Evolutionary conservation across 176 grass and related monocot species (phyloP).

Genomic region (Aegilops sharonensis): DNA sequence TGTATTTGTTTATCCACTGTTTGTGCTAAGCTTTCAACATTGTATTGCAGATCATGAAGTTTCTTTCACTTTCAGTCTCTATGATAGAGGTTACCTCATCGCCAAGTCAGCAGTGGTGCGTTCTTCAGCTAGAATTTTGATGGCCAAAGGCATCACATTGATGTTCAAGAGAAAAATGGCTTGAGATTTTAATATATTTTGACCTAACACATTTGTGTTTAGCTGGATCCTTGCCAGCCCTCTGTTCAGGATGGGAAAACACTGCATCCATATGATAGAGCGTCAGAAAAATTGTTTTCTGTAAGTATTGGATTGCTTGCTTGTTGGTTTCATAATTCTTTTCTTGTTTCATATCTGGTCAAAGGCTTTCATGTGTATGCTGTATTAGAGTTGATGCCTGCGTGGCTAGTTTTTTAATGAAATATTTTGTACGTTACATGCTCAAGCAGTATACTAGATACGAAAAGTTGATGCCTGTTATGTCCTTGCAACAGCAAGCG

Average conservation of each 20-base stretch:
- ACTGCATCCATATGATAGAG: constrained; percentile 96
- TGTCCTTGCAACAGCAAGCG: background rate
- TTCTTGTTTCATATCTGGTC: constrained; percentile 8
- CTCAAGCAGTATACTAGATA: background rate
- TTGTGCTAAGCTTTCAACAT: constrained; percentile 31
- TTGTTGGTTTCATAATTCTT: constrained; percentile 4
- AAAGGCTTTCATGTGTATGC: background rate
- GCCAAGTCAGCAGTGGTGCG: constrained; percentile 71
- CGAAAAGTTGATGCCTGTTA: constrained; percentile 1
- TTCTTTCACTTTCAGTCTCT: constrained; percentile 93
- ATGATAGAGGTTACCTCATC: constrained; percentile 80
- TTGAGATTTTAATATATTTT: constrained; percentile 17
- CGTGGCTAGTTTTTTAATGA: constrained; percentile 11
- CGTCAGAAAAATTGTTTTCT: constrained; percentile 82
- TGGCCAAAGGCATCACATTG: constrained; percentile 9
- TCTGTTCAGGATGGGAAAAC: constrained; percentile 63
- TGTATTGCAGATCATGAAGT: constrained; percentile 71
- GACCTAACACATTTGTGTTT: constrained; percentile 35
- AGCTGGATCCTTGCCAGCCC: constrained; percentile 62
- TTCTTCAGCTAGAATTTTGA: constrained; percentile 36
- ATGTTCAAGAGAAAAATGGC: constrained; percentile 6
- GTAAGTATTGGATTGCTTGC: constrained; percentile 55
- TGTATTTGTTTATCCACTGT: constrained; percentile 6
- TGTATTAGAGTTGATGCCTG: background rate
- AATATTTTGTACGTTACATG: constrained; percentile 1